These are phyloP conservation scores for Fusarium sp. DNA, from an alignment of 2,329 filamentous ascomycete genomes.

Conservation along the genomic window DNA sequence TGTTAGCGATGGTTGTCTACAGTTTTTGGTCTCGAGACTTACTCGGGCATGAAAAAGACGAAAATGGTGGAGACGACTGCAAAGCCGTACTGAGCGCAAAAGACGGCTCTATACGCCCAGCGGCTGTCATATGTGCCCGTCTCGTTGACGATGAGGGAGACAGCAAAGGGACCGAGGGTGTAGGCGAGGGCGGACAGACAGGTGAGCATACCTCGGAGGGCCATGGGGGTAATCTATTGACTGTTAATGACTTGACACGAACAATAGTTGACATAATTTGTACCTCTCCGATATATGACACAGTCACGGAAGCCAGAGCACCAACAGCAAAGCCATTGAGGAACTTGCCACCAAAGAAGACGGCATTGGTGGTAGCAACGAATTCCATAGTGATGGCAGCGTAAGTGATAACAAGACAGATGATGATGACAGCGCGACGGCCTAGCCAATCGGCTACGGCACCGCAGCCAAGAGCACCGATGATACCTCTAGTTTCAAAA, in stretches of 20 bases:
- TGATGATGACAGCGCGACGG: constrained; percentile 48
- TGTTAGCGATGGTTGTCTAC: not conserved
- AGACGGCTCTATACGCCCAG: constrained; percentile 50
- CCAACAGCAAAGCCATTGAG: constrained; percentile 54
- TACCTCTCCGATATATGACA: constrained; percentile 49
- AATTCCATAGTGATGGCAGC: constrained; percentile 55
- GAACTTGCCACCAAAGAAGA: constrained; percentile 57
- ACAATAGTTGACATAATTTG: not conserved
- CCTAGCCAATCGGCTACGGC: constrained; percentile 52
- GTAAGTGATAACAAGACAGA: constrained; percentile 51
- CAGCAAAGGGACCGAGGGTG: constrained; percentile 47
- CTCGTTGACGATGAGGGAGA: constrained; percentile 49
- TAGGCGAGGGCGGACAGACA: constrained; percentile 46
- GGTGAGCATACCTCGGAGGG: constrained; percentile 45
- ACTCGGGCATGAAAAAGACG: constrained; percentile 56
- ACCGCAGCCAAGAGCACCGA: constrained; percentile 50
- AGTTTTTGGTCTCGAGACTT: not conserved
- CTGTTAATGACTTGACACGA: not conserved
- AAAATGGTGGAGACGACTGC: constrained; percentile 44
- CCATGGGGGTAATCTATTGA: constrained; percentile 42
- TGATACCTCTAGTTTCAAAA: constrained; percentile 15
- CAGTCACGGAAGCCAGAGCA: constrained; percentile 40
- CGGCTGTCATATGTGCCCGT: constrained; percentile 41
- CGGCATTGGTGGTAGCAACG: constrained; percentile 52
- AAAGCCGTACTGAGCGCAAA: constrained; percentile 50